These are phyloP conservation scores for Knufia petricola DNA, from an alignment of 2,329 filamentous ascomycete genomes.

Conservation along the genomic window DNA sequence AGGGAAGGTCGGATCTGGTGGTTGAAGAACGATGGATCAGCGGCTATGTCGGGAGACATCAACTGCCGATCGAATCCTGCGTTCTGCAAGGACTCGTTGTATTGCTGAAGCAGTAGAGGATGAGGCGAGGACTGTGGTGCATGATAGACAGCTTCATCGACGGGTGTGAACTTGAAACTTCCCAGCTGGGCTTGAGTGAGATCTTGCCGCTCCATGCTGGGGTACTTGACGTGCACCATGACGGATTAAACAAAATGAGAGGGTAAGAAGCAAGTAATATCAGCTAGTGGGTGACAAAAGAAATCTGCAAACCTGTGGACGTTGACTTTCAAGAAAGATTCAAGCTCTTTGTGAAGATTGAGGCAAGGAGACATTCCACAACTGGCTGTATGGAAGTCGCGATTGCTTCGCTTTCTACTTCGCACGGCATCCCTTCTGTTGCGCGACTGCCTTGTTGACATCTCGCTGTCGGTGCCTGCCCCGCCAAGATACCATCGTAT, in stretches of 20 bases:
- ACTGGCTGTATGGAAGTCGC: too few species aligned
- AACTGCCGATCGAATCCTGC: not conserved
- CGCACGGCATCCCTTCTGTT: too few species aligned
- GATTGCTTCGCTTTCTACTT: not conserved
- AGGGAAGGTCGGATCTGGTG: conserved; percentile 18
- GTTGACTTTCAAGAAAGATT: not conserved
- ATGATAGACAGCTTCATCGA: conserved; percentile 11
- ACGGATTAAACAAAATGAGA: conserved; percentile 4
- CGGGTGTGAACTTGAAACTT: conserved; percentile 23
- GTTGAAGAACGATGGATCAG: conserved; percentile 18
- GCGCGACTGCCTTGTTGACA: too few species aligned
- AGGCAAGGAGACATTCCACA: too few species aligned
- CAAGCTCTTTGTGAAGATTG: not conserved
- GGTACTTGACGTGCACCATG: conserved; percentile 17
- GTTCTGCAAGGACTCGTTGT: not conserved
- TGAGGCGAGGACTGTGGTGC: conserved; percentile 1
- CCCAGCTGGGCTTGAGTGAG: conserved; percentile 22
- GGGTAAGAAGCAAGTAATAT: conserved; percentile 6
- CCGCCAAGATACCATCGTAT: too few species aligned
- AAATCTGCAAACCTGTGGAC: conserved; percentile 7
- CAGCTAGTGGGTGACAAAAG: not conserved
- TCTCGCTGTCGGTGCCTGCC: too few species aligned
- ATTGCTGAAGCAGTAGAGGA: conserved; percentile 4
- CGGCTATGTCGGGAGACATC: not conserved
- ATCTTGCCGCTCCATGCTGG: conserved; percentile 22